Base-by-base conservation (phyloP, 352 stramenopile genomes). In the Poterioochromonas sp. region DNA sequence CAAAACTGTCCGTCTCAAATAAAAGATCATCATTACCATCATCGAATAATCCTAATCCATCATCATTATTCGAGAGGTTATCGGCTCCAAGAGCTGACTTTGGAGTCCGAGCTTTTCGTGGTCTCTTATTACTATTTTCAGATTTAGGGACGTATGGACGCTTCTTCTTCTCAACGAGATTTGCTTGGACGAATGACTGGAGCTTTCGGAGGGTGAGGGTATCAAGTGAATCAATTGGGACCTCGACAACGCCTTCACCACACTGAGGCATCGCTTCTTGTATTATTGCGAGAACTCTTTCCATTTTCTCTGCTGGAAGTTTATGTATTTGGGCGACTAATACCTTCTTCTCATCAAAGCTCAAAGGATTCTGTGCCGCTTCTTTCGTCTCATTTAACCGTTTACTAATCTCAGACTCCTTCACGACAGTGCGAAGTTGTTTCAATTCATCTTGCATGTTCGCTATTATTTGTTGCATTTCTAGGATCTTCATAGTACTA, bases 311-410 rank as follows among this genome's bases (percentile, higher is more conserved):
- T 15, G 39, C 5, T 18, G 37, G 39, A 26, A 74, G 40, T 11
- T 58, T 74, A 37, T 32, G 22, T 3, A 74, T 54, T 40, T 58
- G 20, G 43, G 11, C 40, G 18, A 74, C 40, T 37, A 74, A 39
- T n/a, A 22, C 34, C n/a, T 54, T 51, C 65, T 74, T 74, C 40
- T 74, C 65, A 5, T 74, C 65, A 35, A 32, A 74, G 5, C 34
- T 40, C 1, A 74, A 37, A 26, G 65, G 65, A 29, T 37, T 54
- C 22, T 58, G 35, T 29, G 65, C 65, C 12, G 65, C 65, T 26
- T 74, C 65, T 8, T 40, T 51, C 18, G 5, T 37, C 29, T 74
- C 39, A 5, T 37, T 54, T 2, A 74, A 2, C 8, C 3, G 3
- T 39, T 51, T 18, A 35, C 2, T 35, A 35, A 74, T 54, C 11